Base-by-base conservation (phyloP, 805 yeast genomes). In the Yarrowia deformans region DNA sequence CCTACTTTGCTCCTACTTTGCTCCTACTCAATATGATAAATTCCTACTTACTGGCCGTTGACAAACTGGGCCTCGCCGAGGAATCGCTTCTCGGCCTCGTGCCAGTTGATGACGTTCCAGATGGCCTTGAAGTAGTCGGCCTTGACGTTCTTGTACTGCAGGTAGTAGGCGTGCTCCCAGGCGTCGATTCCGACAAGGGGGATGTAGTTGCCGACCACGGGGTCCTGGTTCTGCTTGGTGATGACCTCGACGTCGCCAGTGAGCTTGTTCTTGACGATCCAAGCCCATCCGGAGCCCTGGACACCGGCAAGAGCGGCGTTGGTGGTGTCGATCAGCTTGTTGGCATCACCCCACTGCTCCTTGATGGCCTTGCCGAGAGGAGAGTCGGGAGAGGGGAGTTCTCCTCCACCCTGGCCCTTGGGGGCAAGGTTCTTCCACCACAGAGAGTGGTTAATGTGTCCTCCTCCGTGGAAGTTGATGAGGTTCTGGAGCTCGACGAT, bases 211-310 rank as follows among this genome's bases (percentile, higher is more conserved):
- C 91, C 90, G 61, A 87, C 82, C 49, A 90, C 92, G 18, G 95
- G 90, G 80, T 92, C 97, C 81, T 92, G 97, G 84, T 92, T 92
- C 74, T 87, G 83, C 73, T 91, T 90, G 79, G 90, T 90, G 69
- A 91, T 89, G 69, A 92, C 89, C 72, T 90, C 96, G 74, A 92
- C 78, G 61, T 88, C 86, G 74, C 90, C 91, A 74, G 75, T 77
- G 71, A 84, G 88, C 77, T 85, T 83, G 84, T 91, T 90, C 85
- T 90, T 90, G 74, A 88, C 96, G 72, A 92, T 83, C 83, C 93
- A 92, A 40, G 95, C 95, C 97, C 97, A 92, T 56, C 97, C 97
- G 7, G 97, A 90, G 77, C 97, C 97, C 81, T 92, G 97, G 75
- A 92, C 85, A 70, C 95, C 95, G 45, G 97, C 96, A 75, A 92